Percentiles rank a stretch among this genome's conserved stretches.
phyloP scores from a whole-genome alignment of 2,329 filamentous ascomycete genomes.

The Aschersonia sp. region DNA sequence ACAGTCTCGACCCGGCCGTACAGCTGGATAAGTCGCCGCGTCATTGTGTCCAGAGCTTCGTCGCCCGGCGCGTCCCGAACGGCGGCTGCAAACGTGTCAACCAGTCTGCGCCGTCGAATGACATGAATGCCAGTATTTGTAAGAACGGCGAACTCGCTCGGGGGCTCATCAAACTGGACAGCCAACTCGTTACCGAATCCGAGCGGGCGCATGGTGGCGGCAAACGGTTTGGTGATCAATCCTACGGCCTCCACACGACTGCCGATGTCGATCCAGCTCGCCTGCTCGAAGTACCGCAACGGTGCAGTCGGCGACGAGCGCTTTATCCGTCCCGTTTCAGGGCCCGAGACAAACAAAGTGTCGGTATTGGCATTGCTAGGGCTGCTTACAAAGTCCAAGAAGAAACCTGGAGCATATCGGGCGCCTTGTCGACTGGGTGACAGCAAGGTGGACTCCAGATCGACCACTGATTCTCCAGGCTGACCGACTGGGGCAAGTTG shows the following conservation, averaged over 20 bases:
- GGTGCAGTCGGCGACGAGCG: conserved; percentile 35
- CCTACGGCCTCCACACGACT: conserved; percentile 67
- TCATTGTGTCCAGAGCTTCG: conserved; percentile 67
- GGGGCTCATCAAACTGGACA: conserved; percentile 78
- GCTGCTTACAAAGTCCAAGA: conserved; percentile 67
- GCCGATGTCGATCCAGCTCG: conserved; percentile 62
- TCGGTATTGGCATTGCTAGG: conserved; percentile 47
- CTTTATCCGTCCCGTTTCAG: conserved; percentile 78
- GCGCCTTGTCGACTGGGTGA: conserved; percentile 35
- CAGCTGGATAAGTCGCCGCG: conserved; percentile 67
- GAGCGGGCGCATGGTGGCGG: conserved; percentile 48
- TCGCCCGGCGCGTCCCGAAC: conserved; percentile 60
- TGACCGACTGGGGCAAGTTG: conserved; percentile 9
- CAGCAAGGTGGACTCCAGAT: conserved; percentile 34
- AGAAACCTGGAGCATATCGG: conserved; percentile 76
- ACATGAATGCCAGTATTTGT: conserved; percentile 86
- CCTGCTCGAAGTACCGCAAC: conserved; percentile 61
- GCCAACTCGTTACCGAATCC: conserved; percentile 93
- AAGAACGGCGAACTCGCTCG: conserved; percentile 76
- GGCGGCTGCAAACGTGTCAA: conserved; percentile 80
- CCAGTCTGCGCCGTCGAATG: conserved; percentile 66
- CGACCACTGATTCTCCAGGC: conserved; percentile 24
- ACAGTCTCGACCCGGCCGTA: conserved; percentile 86
- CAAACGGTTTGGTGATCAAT: conserved; percentile 57
- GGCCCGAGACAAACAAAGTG: conserved; percentile 67